Conservation (phyloP, 2,329 filamentous ascomycete genomes). For the Fusarium piperis region DNA sequence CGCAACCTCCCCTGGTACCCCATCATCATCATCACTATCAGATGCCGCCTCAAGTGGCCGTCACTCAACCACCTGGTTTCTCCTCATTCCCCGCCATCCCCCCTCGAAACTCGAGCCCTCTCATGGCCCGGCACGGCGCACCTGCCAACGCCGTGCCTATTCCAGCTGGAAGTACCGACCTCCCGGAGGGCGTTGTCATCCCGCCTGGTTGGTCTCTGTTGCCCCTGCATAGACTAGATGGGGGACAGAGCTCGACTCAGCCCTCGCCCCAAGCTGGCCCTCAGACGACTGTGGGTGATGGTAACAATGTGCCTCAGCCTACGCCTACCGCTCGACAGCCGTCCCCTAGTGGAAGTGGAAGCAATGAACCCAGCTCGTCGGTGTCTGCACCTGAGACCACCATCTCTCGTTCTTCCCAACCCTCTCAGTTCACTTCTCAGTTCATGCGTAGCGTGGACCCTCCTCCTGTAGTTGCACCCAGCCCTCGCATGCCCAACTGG, state of each 20-base stretch:
- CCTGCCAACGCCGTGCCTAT: slow-evolving; percentile 60
- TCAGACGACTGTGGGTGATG: slow-evolving; percentile 25
- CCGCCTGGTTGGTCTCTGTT: slow-evolving; percentile 73
- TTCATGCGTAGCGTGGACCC: slow-evolving; percentile 35
- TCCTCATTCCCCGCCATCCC: slow-evolving; percentile 40
- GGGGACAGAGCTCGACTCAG: slow-evolving; percentile 35
- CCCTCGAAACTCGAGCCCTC: slow-evolving; percentile 52
- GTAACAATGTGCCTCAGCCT: slow-evolving; percentile 11
- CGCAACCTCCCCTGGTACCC: slow-evolving; percentile 19
- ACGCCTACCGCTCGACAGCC: slow-evolving; percentile 23
- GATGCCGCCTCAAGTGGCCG: slow-evolving; percentile 27
- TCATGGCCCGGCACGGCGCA: slow-evolving; percentile 60
- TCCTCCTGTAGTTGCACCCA: slow-evolving; percentile 57
- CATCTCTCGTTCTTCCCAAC: slow-evolving; percentile 9
- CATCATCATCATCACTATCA: slow-evolving; percentile 24
- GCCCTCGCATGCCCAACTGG: slow-evolving; percentile 61
- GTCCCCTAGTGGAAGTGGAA: slow-evolving; percentile 22
- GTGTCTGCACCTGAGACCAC: neutral
- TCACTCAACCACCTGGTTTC: slow-evolving; percentile 29
- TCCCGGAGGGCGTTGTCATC: slow-evolving; percentile 71
- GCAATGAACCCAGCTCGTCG: slow-evolving; percentile 18
- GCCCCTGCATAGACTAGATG: slow-evolving; percentile 66
- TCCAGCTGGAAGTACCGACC: slow-evolving; percentile 67
- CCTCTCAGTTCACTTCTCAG: slow-evolving; percentile 18
- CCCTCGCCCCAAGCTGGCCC: slow-evolving; percentile 38